Base-by-base conservation (phyloP, 139 green algal species). In the Tetraselmis striata region DNA sequence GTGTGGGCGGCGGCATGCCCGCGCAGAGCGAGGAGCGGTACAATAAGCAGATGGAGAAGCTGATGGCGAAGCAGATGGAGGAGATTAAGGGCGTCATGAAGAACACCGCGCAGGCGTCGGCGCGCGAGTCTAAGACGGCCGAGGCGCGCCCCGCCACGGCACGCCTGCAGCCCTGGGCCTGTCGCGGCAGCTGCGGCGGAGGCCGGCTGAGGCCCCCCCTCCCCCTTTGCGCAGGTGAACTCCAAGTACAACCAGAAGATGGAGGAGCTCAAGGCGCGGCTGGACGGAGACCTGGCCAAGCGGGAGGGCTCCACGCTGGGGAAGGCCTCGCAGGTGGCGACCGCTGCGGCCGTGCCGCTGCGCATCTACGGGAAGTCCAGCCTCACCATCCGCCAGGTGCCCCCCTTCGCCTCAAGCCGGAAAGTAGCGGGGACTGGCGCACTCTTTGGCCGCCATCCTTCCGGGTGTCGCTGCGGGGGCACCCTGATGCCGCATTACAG, bases 21-120 rank as follows among this genome's bases (percentile, higher is more conserved):
- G 45, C 18, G 11, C 45, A 77, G 31, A 25, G 45, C 1, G 82
- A 86, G 26, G 25, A 75, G 23, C 59, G 78, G 32, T 74, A 81
- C n/a, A 76, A 80, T 1, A 59, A 80, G 30, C 18, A 83, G 27
- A 83, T 86, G 83, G 79, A 83, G 28, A 77, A 81, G 79, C 45
- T 67, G 45, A 67, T 67, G 45, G 45, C 11, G 18, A 67, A 67
- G 45, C 83, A 86, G 75, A 83, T 81, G 83, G 79, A 30, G 30
- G 83, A 86, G 83, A 30, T 83, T 23, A 83, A 83, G 32, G n/a
- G 24, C 23, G 27, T 86, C 26, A 83, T 86, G 79, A 30, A 74
- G 5, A 30, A 81, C 28, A 24, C 25, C 18, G 30, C 29, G 76
- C 31, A 81, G 32, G 31, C n/a, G 23, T 25, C 23, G 25, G 58